A percentile compares a stretch with the other conserved stretches of the same genome.
Conservation (phyloP, 768 basidiomycete genomes). For the Tulasnella sp. region DNA sequence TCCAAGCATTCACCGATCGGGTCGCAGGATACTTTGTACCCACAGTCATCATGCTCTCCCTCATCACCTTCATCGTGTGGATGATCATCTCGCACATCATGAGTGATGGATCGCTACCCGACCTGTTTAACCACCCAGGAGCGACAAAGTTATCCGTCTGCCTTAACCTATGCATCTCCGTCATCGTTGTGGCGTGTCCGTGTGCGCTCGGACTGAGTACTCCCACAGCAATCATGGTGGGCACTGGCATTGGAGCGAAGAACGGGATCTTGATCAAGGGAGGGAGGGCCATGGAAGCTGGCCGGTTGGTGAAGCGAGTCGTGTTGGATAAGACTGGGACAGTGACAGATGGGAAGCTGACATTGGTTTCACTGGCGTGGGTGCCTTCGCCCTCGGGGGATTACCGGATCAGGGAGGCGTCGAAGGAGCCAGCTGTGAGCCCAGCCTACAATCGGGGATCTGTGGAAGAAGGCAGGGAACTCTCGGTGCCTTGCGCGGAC, state of each 20-base stretch:
- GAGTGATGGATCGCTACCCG: slow-evolving; percentile 50
- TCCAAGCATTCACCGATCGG: slow-evolving; percentile 91
- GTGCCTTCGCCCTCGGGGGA: slow-evolving; percentile 24
- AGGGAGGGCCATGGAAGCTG: slow-evolving; percentile 86
- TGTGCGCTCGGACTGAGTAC: slow-evolving; percentile 94
- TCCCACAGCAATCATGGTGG: slow-evolving; percentile 98
- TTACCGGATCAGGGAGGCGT: slow-evolving; percentile 22
- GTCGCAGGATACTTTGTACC: slow-evolving; percentile 96
- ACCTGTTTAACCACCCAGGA: slow-evolving; percentile 76
- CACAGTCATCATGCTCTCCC: slow-evolving; percentile 69
- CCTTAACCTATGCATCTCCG: slow-evolving; percentile 93
- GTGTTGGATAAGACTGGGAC: slow-evolving; percentile 98
- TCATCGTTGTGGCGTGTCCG: slow-evolving; percentile 95
- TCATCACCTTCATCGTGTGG: slow-evolving; percentile 77
- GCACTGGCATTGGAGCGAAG: slow-evolving; percentile 91
- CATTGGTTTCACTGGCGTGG: slow-evolving; percentile 70
- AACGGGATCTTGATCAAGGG: slow-evolving; percentile 99
- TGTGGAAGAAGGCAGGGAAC: slow-evolving; percentile 28
- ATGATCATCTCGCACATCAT: slow-evolving; percentile 55
- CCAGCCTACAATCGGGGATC: slow-evolving; percentile 18
- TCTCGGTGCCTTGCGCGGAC: slow-evolving; percentile 38
- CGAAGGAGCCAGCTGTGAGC: slow-evolving; percentile 8
- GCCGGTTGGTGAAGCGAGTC: slow-evolving; percentile 66
- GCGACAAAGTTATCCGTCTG: slow-evolving; percentile 81
- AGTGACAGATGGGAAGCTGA: slow-evolving; percentile 88